Evolutionary conservation across 768 basidiomycete species (phyloP), one percentile per base, ranked within the genome.

Genomic region (Pisolithus albus): DNA sequence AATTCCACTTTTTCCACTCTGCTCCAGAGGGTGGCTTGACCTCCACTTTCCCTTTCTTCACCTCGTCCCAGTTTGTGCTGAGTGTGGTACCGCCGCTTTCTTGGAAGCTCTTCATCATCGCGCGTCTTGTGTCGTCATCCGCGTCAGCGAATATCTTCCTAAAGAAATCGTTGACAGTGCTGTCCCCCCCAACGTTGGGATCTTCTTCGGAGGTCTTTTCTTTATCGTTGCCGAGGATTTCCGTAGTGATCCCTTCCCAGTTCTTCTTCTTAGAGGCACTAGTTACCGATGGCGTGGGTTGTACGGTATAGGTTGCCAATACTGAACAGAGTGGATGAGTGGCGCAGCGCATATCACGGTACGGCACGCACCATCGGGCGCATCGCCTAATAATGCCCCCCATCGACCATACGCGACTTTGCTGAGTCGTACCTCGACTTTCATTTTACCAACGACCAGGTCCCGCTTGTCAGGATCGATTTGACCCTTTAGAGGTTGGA

Each of bases 51-150:
- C 52, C 74, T 72, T 86, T 87, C 55, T 67, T 72, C 15, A 99
- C 92, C 56, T 92, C 90, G 5, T 81, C 82, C 95, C 95, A 99
- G 66, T 96, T 92, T 0, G 95, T 99, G 71, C 90, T 93, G 38
- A 99, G 74, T 0, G 92, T 86, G 8, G 96, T 99, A 7, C 96
- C 96, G 7, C 92, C 92, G 58, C 89, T 92, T 74, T 99, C 95
- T 54, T 78, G 76, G 67, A 90, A 97, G 64, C 91, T 94, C 79
- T 99, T 99, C 84, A 97, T 83, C 93, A 99, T 99, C 3, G 96
- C 96, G 36, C 84, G 80, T 61, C 77, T 82, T 13, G 94, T 91
- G 60, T 99, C 90, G 0, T 92, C 89, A 59, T 96, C 92, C 23
- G 94, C 88, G 65, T 88, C 89, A 6, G 79, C 76, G 61, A 87